Conservation (phyloP, 2,329 filamentous ascomycete species). For the Fusarium palustre region DNA sequence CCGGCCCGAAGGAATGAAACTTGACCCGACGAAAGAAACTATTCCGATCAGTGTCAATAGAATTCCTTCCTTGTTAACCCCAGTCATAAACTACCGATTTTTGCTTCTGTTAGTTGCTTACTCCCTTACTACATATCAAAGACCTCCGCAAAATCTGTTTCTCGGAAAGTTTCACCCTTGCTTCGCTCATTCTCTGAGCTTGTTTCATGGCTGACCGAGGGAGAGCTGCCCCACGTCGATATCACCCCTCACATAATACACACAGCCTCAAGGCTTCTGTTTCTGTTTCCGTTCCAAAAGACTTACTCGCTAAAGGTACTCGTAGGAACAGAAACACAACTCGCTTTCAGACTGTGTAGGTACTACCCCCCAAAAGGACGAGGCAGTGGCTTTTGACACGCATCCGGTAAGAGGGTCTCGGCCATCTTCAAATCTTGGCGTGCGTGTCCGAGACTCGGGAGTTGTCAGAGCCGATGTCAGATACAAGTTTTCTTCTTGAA, state of each 20-base stretch:
- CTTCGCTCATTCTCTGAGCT: conserved; percentile 29
- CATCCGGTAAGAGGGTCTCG: conserved; percentile 17
- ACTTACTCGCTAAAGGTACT: neutral
- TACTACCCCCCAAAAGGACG: conserved; percentile 22
- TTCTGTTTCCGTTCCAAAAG: neutral
- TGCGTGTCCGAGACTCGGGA: conserved; percentile 17
- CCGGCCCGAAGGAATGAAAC: conserved; percentile 12
- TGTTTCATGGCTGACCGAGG: conserved; percentile 26
- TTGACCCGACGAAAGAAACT: neutral
- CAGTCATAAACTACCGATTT: conserved; percentile 19
- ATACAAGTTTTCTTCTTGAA: neutral
- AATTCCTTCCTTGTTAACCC: conserved; percentile 22
- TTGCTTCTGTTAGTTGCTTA: conserved; percentile 1
- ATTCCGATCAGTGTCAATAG: neutral
- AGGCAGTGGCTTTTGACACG: conserved; percentile 33
- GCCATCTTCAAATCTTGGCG: neutral
- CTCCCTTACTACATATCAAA: conserved; percentile 17
- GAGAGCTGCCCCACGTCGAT: conserved; percentile 26
- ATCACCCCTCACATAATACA: conserved; percentile 37
- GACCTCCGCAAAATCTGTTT: conserved; percentile 15
- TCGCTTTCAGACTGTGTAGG: conserved; percentile 23
- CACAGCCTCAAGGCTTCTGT: neutral
- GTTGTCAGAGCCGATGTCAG: neutral
- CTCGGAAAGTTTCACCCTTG: conserved; percentile 35
- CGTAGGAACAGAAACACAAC: conserved; percentile 5